Conservation (phyloP, 2,329 filamentous ascomycete species). For the Penicillium capsulatum region DNA sequence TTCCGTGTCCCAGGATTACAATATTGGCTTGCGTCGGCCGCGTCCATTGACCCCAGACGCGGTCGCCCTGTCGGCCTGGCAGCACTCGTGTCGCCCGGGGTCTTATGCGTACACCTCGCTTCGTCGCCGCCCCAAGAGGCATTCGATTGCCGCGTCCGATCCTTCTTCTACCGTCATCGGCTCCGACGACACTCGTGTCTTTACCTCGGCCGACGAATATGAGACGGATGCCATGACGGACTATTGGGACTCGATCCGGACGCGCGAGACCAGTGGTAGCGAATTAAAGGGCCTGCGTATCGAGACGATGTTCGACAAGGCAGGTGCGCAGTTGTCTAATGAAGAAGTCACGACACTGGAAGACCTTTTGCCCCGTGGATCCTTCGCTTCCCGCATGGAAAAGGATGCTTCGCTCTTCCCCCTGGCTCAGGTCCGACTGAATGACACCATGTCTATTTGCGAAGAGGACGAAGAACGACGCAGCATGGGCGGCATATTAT, state of each 20-base stretch:
- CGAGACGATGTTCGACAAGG: constrained; percentile 61
- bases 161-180: constrained; percentile 56
- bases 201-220: constrained; percentile 57
- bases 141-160: constrained; percentile 56
- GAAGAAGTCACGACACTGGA: constrained; percentile 45
- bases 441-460: constrained; percentile 19
- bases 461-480: constrained; percentile 28
- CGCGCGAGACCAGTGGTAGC: constrained; percentile 52
- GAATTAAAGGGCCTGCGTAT: constrained; percentile 55
- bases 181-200: constrained; percentile 57
- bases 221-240: constrained; percentile 60
- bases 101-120: constrained; percentile 21
- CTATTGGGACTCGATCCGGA: constrained; percentile 61
- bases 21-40: constrained; percentile 20
- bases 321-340: constrained; percentile 35
- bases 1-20: constrained; percentile 26
- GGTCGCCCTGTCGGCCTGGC: constrained; percentile 26
- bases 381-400: constrained; percentile 34
- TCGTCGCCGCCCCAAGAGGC: constrained; percentile 46
- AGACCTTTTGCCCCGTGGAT: constrained; percentile 47
- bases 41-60: constrained; percentile 28
- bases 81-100: constrained; percentile 21
- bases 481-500: constrained; percentile 29
- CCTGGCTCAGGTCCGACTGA: constrained; percentile 13
- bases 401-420: constrained; percentile 20